Conservation (phyloP, 306 rosid species). For the Cajanus cajan region DNA sequence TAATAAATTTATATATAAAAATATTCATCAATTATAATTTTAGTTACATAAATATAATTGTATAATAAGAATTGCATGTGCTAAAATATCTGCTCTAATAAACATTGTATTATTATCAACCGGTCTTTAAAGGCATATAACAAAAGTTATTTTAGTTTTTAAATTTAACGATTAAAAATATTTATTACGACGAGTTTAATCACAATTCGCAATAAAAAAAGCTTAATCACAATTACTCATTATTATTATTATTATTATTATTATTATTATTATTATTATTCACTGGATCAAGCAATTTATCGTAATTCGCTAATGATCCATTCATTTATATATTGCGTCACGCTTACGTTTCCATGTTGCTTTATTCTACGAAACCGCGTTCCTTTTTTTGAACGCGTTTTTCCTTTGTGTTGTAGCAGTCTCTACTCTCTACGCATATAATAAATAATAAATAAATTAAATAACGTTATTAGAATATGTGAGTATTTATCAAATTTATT, state of each 20-base stretch:
- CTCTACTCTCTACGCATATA: background rate
- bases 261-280: too few relatives aligned
- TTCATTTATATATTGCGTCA: background rate
- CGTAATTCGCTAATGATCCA: background rate
- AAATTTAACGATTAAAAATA: background rate
- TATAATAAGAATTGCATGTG: too few relatives aligned
- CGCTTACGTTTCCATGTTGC: conserved; percentile 12
- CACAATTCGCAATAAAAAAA: background rate
- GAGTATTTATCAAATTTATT: background rate
- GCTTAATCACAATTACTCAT: too few relatives aligned
- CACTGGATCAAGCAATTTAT: background rate
- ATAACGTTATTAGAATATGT: background rate
- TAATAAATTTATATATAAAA: too few relatives aligned
- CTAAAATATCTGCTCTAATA: too few relatives aligned
- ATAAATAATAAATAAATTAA: background rate
- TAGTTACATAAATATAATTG: too few relatives aligned
- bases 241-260: too few relatives aligned
- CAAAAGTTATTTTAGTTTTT: background rate
- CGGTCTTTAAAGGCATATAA: background rate
- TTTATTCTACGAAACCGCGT: conserved; percentile 15
- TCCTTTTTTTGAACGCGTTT: conserved; percentile 1
- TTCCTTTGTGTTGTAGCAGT: background rate
- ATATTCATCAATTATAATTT: too few relatives aligned
- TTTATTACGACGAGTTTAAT: background rate
- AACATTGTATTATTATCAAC: background rate